A percentile compares a stretch with the other conserved stretches of the same genome.
Conservation (phyloP, 371 early-diverging fungal genomes). For the Catenaria anguillulae region DNA sequence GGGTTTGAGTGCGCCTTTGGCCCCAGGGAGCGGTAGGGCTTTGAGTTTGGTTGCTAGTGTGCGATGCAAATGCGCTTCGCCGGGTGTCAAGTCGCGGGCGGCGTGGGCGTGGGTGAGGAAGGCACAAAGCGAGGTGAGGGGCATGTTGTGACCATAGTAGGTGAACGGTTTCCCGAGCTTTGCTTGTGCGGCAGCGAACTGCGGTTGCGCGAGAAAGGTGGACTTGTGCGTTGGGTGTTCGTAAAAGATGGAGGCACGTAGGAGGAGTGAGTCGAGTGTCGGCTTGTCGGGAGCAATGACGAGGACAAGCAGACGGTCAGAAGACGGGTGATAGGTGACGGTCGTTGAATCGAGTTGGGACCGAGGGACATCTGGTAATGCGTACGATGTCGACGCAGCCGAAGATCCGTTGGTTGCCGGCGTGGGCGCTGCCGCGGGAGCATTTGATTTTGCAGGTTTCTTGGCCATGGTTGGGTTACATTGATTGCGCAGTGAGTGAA, state of each 20-base stretch:
- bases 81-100: neutral
- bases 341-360: neutral
- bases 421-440: too few species aligned
- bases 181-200: neutral
- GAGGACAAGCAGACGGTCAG: neutral
- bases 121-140: neutral
- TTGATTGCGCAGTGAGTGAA: too few species aligned
- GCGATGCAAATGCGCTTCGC: neutral
- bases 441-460: too few species aligned
- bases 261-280: neutral
- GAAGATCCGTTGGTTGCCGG: too few species aligned
- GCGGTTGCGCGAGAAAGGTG: neutral
- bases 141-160: conserved; percentile 1
- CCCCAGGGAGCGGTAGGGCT: neutral
- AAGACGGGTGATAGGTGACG: neutral
- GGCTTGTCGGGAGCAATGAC: neutral
- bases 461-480: neutral
- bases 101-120: neutral
- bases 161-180: neutral
- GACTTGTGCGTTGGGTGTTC: neutral
- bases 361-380: neutral
- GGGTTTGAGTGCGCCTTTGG: too few species aligned
- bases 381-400: neutral
- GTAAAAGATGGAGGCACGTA: neutral
- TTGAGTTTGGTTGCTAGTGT: neutral